Conservation (phyloP, 805 yeast species). For the Debaryomyces castellii region DNA sequence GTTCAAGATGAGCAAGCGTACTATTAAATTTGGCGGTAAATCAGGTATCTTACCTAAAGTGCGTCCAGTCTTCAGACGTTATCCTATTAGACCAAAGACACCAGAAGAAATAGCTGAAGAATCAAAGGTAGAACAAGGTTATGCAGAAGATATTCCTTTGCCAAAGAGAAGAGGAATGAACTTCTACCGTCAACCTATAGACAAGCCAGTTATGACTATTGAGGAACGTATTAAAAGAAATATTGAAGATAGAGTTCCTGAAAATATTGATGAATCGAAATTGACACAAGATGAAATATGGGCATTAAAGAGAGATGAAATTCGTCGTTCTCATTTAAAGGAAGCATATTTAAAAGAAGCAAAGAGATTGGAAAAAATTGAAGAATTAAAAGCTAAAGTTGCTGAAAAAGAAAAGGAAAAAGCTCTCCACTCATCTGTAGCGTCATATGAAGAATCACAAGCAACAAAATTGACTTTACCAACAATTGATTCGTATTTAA, state of each 20-base stretch:
- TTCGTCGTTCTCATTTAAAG: conserved; percentile 70
- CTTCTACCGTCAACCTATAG: conserved; percentile 53
- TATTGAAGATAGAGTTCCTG: conserved; percentile 45
- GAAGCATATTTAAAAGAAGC: conserved; percentile 62
- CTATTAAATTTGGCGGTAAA: conserved; percentile 56
- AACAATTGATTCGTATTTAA: conserved; percentile 64
- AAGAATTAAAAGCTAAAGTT: conserved; percentile 23
- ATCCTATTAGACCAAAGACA: conserved; percentile 56
- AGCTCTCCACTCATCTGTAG: conserved; percentile 24
- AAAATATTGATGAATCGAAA: conserved; percentile 29
- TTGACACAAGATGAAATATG: conserved; percentile 40
- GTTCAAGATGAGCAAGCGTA: conserved; percentile 47
- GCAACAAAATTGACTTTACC: conserved; percentile 74
- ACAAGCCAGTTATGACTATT: conserved; percentile 56
- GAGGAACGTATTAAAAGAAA: conserved; percentile 56
- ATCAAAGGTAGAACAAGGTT: conserved; percentile 53
- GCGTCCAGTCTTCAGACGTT: conserved; percentile 66
- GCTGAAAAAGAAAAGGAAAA: conserved; percentile 21
- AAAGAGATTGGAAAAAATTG: conserved; percentile 41
- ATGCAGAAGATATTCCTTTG: conserved; percentile 67
- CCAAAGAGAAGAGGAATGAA: conserved; percentile 53
- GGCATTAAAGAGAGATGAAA: conserved; percentile 52
- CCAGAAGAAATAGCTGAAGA: conserved; percentile 43
- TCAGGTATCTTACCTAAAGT: conserved; percentile 83
- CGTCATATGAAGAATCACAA: conserved; percentile 41